phyloP scores from a whole-genome alignment of 306 rosid species.

The Nissolia schottii region DNA sequence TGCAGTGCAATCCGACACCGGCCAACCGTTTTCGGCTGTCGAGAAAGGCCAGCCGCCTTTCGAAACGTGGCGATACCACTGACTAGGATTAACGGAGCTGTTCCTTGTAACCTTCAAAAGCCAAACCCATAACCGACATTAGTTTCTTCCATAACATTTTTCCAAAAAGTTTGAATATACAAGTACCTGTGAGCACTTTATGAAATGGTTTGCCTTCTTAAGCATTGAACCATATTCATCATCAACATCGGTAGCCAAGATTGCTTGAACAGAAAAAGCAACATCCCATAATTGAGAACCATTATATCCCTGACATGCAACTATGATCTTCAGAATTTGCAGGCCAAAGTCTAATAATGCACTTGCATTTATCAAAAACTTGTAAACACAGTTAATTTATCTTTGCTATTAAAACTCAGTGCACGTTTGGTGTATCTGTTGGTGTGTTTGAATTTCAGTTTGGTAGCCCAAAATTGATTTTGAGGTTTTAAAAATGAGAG shows the following conservation, averaged over 20 bases:
- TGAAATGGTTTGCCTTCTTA: slow-evolving; percentile 51
- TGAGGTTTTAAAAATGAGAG: too few species aligned
- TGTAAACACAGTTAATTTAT: not conserved
- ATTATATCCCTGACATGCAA: slow-evolving; percentile 49
- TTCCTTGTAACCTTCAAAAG: slow-evolving; percentile 37
- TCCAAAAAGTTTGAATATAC: not conserved
- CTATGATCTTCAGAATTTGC: not conserved
- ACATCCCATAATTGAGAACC: slow-evolving; percentile 83
- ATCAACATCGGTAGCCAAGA: slow-evolving; percentile 45
- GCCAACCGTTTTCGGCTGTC: slow-evolving; percentile 68
- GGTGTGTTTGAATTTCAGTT: too few species aligned
- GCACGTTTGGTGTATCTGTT: not conserved
- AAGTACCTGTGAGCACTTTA: slow-evolving; percentile 50
- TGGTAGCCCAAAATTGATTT: too few species aligned
- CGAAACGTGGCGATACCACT: slow-evolving; percentile 58
- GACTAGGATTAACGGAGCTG: slow-evolving; percentile 33
- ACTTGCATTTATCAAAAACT: not conserved
- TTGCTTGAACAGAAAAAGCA: slow-evolving; percentile 63
- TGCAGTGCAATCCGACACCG: slow-evolving; percentile 65
- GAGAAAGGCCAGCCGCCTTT: slow-evolving; percentile 89
- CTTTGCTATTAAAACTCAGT: not conserved
- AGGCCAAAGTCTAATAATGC: not conserved
- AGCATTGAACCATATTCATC: slow-evolving; percentile 54
- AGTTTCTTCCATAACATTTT: not conserved
- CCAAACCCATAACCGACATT: not conserved